Evolutionary conservation across 2,329 filamentous ascomycete genomes (phyloP).

Genomic region (Xylaria arbuscula): DNA sequence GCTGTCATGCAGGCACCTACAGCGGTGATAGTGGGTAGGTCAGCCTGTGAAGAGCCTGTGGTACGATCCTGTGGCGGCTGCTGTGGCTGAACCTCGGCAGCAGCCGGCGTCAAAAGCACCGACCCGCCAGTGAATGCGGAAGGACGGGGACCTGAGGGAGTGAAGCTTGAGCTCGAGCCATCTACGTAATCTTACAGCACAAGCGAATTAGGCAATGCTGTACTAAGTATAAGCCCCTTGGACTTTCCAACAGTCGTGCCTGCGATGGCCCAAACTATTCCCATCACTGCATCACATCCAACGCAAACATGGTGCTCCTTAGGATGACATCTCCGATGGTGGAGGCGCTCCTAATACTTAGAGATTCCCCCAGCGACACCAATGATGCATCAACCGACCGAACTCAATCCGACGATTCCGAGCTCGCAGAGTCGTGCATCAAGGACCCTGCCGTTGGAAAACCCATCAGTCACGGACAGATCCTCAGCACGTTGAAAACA

Average conservation of each 20-base stretch:
- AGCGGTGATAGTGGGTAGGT: not conserved
- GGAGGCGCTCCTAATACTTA: constrained; percentile 64
- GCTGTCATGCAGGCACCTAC: not conserved
- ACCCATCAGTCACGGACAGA: constrained; percentile 77
- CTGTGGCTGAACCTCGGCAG: constrained; percentile 34
- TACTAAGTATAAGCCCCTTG: constrained; percentile 3
- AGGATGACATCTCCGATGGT: constrained; percentile 78
- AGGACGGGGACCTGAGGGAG: not conserved
- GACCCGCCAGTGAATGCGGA: constrained; percentile 5
- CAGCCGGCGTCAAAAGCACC: constrained; percentile 13
- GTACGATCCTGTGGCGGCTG: not conserved
- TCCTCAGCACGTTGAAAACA: constrained; percentile 70
- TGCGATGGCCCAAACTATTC: constrained; percentile 13
- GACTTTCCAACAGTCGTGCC: constrained; percentile 1
- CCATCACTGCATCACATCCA: constrained; percentile 26
- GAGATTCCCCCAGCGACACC: constrained; percentile 33
- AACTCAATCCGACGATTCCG: constrained; percentile 32
- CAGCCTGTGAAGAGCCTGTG: no score
- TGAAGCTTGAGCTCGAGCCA: constrained; percentile 31
- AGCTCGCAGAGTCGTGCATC: constrained; percentile 61
- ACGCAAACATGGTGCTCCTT: constrained; percentile 74
- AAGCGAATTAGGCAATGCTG: no score
- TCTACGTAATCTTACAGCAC: not conserved
- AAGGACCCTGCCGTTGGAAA: constrained; percentile 65
- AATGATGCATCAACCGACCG: constrained; percentile 23